Conservation (phyloP, 1,139 yeast genomes). For the Lodderomyces theae region DNA sequence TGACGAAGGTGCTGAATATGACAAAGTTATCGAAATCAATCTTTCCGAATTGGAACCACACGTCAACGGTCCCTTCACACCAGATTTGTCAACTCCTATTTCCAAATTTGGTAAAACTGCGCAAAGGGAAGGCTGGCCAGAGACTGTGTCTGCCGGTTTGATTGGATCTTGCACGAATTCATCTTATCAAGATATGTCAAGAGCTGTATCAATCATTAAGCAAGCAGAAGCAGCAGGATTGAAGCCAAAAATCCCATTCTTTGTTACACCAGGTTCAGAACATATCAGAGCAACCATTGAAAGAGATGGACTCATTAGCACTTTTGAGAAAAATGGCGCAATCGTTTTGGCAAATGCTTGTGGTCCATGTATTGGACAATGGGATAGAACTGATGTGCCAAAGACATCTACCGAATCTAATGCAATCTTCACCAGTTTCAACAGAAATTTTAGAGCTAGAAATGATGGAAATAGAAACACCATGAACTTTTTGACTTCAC, state of each 20-base stretch:
- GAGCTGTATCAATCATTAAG: slow-evolving; percentile 81
- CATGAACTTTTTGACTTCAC: slow-evolving; percentile 94
- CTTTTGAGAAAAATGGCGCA: slow-evolving; percentile 84
- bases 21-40: slow-evolving; percentile 77
- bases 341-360: slow-evolving; percentile 94
- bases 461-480: slow-evolving; percentile 97
- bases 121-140: slow-evolving; percentile 75
- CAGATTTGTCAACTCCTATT: slow-evolving; percentile 86
- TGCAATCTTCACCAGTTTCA: slow-evolving; percentile 92
- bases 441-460: slow-evolving; percentile 95
- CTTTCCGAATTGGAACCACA: slow-evolving; percentile 77
- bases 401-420: slow-evolving; percentile 66
- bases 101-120: slow-evolving; percentile 67
- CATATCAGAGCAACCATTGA: slow-evolving; percentile 96
- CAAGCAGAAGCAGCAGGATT: slow-evolving; percentile 86
- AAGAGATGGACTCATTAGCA: slow-evolving; percentile 83
- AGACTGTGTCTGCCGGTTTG: slow-evolving; percentile 77
- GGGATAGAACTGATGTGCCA: slow-evolving; percentile 78
- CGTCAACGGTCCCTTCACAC: slow-evolving; percentile 93
- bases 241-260: slow-evolving; percentile 88
- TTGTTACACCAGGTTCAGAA: slow-evolving; percentile 98
- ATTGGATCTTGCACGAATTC: slow-evolving; percentile 98
- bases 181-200: slow-evolving; percentile 95
- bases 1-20: slow-evolving; percentile 81
- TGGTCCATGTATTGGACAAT: slow-evolving; percentile 99